Percentiles rank a stretch among this genome's conserved stretches.
These are phyloP conservation scores for Annona squamosa DNA, from an alignment of 164 flowering plant genomes.

Conservation along the genomic window DNA sequence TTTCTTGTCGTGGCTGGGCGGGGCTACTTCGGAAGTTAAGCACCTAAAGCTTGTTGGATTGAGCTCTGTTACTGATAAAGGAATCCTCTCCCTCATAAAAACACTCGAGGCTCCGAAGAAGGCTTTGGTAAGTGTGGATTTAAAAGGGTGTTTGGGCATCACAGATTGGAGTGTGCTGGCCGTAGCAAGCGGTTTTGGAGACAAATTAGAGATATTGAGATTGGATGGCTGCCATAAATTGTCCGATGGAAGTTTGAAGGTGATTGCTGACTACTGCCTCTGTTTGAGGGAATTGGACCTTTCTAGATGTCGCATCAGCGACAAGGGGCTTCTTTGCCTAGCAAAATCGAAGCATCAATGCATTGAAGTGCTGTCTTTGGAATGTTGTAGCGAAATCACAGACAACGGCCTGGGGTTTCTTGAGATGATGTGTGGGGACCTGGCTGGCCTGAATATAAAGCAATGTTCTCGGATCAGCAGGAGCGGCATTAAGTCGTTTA, in stretches of 20 bases:
- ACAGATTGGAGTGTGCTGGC: constrained; percentile 25
- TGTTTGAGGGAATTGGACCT: constrained; percentile 33
- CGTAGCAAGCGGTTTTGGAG: constrained; percentile 21
- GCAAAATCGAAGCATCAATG: constrained; percentile 20
- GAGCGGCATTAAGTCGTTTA: constrained; percentile 20
- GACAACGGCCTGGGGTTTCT: constrained; percentile 27
- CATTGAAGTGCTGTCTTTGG: constrained; percentile 31
- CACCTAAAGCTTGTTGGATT: constrained; percentile 47
- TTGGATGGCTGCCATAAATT: constrained; percentile 22
- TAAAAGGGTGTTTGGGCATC: constrained; percentile 30
- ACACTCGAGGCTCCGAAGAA: not conserved
- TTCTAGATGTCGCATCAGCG: constrained; percentile 29
- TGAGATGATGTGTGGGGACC: constrained; percentile 21
- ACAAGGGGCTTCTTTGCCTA: constrained; percentile 29
- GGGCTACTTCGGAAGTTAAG: constrained; percentile 40
- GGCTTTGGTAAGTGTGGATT: constrained; percentile 20
- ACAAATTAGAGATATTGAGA: constrained; percentile 23
- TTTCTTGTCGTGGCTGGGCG: constrained; percentile 44
- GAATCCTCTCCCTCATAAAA: constrained; percentile 39
- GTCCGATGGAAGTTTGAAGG: constrained; percentile 27
- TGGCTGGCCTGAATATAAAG: constrained; percentile 37
- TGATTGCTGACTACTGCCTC: constrained; percentile 26
- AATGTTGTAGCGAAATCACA: constrained; percentile 30
- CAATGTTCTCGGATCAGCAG: constrained; percentile 29
- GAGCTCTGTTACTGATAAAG: constrained; percentile 41